phyloP scores from a whole-genome alignment of 345 rosid genomes.

The Anastatica hierochuntica region DNA sequence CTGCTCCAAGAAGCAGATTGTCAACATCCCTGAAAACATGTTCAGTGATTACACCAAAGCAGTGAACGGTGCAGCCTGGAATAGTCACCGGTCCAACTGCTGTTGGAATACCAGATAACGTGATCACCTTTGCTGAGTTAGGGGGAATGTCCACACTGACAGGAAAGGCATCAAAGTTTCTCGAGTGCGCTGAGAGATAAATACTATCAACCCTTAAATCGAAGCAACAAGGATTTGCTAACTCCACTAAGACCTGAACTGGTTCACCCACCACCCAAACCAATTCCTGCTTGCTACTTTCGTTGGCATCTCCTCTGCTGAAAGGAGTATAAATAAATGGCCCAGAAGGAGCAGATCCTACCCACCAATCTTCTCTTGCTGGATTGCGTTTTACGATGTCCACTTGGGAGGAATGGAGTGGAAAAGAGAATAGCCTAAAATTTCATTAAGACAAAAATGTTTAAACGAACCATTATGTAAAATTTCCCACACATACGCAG shows the following conservation, averaged over 20 bases:
- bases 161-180: conserved; percentile 89
- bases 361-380: conserved; percentile 96
- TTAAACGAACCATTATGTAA: neutral
- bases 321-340: conserved; percentile 98
- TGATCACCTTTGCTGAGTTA: conserved; percentile 93
- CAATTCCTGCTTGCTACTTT: conserved; percentile 70
- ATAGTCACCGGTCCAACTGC: conserved; percentile 66
- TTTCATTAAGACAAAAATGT: neutral
- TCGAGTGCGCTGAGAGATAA: conserved; percentile 83
- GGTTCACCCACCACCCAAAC: conserved; percentile 98
- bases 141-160: conserved; percentile 79
- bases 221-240: conserved; percentile 97
- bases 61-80: conserved; percentile 89
- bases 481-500: neutral
- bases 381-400: conserved; percentile 79
- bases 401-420: conserved; percentile 69
- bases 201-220: conserved; percentile 89
- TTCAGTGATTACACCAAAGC: conserved; percentile 93
- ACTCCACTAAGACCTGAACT: conserved; percentile 92
- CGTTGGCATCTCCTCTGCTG: conserved; percentile 80
- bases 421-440: conserved; percentile 81
- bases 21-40: conserved; percentile 91
- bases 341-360: conserved; percentile 91
- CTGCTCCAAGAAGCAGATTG: conserved; percentile 93
- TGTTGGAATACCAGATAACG: conserved; percentile 90